Percentiles rank a stretch among this genome's conserved stretches.
Conservation (phyloP, 1,139 yeast species). For the Candida smagusa region DNA sequence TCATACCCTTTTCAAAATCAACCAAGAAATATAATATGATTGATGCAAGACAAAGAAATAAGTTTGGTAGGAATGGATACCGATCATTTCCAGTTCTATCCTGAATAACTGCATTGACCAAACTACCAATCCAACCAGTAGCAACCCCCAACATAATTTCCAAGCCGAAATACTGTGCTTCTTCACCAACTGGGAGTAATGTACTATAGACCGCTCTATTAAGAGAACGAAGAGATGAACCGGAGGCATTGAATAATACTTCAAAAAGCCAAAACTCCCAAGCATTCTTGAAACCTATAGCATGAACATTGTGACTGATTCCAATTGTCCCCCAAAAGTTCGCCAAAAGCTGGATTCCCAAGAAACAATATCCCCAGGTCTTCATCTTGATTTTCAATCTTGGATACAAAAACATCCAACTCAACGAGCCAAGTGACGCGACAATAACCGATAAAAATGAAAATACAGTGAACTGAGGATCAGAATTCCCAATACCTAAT, state of each 20-base stretch:
- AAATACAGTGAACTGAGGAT: slow-evolving; percentile 40
- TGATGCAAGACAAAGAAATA: slow-evolving; percentile 27
- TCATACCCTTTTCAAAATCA: slow-evolving; percentile 36
- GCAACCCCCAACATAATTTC: slow-evolving; percentile 43
- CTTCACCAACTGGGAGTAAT: slow-evolving; percentile 40
- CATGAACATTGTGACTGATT: slow-evolving; percentile 17
- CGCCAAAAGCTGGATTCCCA: slow-evolving; percentile 27
- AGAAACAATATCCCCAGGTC: slow-evolving; percentile 34
- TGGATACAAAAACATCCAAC: slow-evolving; percentile 40
- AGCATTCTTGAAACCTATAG: slow-evolving; percentile 39
- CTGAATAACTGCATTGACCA: slow-evolving; percentile 41
- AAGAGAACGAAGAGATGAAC: slow-evolving; percentile 37
- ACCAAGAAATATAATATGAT: slow-evolving; percentile 22
- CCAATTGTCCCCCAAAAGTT: slow-evolving; percentile 47
- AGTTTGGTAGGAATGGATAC: slow-evolving; percentile 39
- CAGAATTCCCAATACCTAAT: slow-evolving; percentile 38
- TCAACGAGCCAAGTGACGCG: slow-evolving; percentile 34
- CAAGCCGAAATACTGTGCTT: slow-evolving; percentile 45
- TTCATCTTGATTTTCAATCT: slow-evolving; percentile 23
- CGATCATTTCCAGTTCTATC: slow-evolving; percentile 39
- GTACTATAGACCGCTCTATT: slow-evolving; percentile 39
- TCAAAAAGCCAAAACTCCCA: slow-evolving; percentile 48
- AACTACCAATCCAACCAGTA: slow-evolving; percentile 43
- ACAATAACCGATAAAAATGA: slow-evolving; percentile 36
- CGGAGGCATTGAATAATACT: slow-evolving; percentile 31